Evolutionary conservation across 768 basidiomycete genomes (phyloP), one percentile per base, ranked within the genome.

Genomic region (Agaricus subrufescens): DNA sequence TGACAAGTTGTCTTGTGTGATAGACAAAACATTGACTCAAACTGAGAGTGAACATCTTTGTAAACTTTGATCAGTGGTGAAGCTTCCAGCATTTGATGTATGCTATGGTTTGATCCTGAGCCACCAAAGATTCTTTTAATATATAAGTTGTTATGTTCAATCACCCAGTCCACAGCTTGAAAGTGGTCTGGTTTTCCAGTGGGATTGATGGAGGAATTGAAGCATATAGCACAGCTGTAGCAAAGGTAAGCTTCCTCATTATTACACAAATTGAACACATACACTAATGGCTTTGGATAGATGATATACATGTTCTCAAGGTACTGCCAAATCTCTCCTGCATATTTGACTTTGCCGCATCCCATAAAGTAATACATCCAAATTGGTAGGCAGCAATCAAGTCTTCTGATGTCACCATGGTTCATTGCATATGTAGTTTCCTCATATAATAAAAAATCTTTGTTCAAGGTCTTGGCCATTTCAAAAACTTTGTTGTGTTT

Each of bases 81-180:
- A 5, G 31, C 31, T 31, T 31, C 31, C 4, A 31, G 4, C 31
- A 31, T 31, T 10, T 10, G 31, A 5, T 31, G 4, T 31, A 31
- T 10, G 4, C 5, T 31, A 10, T 31, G 31, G 5, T 4, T 31
- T 31, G 31, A 31, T 10, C 10, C 31, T 31, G 31, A 31, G 4
- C 10, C 31, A 5, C 31, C 31, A 10, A 31, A 31, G 10, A 31
- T 31, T 31, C 31, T 4, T 10, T 46, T 46, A 4, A 27, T 46
- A 23, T 46, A 65, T 75, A 46, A 23, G 10, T 46, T 46, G 25
- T 46, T 46, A 4, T 27, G 23, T 25, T 46, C 45, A 10, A 46
- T 27, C 11, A 46, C 10, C 45, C 45, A 46, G 11, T 46, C 45
- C 3, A 46, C 19, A 10, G n/a, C 45, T n/a, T 10, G 45, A 25